A percentile compares a stretch with the other conserved stretches of the same genome.
These are phyloP conservation scores for Epichloe elymi DNA, from an alignment of 2,329 filamentous ascomycete species.

Conservation along the genomic window DNA sequence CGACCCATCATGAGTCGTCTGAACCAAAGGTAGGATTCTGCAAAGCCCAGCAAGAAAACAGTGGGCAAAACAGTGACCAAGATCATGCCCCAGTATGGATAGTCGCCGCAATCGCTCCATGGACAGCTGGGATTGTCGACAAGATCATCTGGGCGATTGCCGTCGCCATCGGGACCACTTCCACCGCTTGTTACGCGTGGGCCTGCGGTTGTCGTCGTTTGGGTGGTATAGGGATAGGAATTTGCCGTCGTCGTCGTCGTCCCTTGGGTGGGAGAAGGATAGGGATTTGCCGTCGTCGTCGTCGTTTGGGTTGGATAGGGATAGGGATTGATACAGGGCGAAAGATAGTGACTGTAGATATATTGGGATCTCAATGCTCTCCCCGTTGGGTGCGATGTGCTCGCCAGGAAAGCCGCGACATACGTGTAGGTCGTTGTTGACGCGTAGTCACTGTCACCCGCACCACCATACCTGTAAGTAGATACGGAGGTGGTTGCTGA, in stretches of 20 bases:
- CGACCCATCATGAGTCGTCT: slow-evolving; percentile 18
- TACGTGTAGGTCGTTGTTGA: slow-evolving; percentile 3
- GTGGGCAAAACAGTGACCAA: slow-evolving; percentile 14
- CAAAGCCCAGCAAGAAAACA: slow-evolving; percentile 17
- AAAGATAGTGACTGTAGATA: slow-evolving; percentile 10
- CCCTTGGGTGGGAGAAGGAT: neutral
- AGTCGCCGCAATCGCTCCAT: neutral
- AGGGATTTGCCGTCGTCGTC: too few species aligned
- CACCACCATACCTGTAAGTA: neutral
- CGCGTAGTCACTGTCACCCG: too few species aligned
- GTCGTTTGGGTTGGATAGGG: too few species aligned
- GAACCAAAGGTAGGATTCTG: slow-evolving; percentile 21
- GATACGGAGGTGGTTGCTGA: slow-evolving; percentile 1
- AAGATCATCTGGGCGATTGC: neutral
- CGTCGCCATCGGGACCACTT: neutral
- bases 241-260: neutral
- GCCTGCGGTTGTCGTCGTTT: slow-evolving; percentile 1
- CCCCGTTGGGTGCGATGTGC: slow-evolving; percentile 3
- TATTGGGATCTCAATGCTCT: slow-evolving; percentile 1
- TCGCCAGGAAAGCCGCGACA: slow-evolving; percentile 9
- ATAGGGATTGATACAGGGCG: slow-evolving; percentile 9
- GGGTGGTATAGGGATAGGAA: neutral
- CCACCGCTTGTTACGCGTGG: neutral
- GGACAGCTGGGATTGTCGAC: neutral
- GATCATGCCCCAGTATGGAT: slow-evolving; percentile 12